Evolutionary conservation across 2,329 filamentous ascomycete species (phyloP), one percentile per base, ranked within the genome.

Genomic region (Penicillium sp.): DNA sequence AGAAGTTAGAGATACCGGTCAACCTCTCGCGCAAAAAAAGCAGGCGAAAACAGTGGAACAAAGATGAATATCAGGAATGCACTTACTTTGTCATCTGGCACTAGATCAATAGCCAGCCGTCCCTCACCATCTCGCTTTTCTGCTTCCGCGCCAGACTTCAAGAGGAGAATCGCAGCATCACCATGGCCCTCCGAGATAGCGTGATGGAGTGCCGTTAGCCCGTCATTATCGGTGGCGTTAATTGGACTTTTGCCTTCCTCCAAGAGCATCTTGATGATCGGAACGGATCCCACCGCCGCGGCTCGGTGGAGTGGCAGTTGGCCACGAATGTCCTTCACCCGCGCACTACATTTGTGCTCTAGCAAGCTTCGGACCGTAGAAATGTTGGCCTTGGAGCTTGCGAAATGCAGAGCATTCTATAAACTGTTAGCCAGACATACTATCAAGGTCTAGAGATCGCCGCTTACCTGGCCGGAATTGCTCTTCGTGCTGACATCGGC

Each of bases 271-370:
- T 88, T 90, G 50, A 96, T 83, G 79, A 99, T 92, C 5, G 94
- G 92, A n/a, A 90, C 85, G 4, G 90, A 94, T 6, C 96, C 96
- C 3, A 92, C 86, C 2, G 95, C 94, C 0, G 95, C 94, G 3
- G 95, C 95, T 17, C 95, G 87, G 76, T 99, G 96, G 28, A 99
- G 84, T 6, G 96, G 85, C 58, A 97, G 87, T 73, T 97, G 94
- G n/a, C 91, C 91, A 34, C 92, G 86, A 70, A 86, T 90, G 73
- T 99, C 95, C 64, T 91, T 91, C 2, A 93, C 83, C 28, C 94
- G 83, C 1, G 92, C 86, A 4, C 89, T 92, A 12, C 92, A 94
- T 59, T 90, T 89, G 67, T 87, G 83, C 17, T 84, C 82, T 41
- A 99, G 78, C n/a, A 99, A 84, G 59, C 86, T 87, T 51, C 88